Base-by-base conservation (phyloP, 2,329 filamentous ascomycete genomes). In the Colletotrichum endophyticum region DNA sequence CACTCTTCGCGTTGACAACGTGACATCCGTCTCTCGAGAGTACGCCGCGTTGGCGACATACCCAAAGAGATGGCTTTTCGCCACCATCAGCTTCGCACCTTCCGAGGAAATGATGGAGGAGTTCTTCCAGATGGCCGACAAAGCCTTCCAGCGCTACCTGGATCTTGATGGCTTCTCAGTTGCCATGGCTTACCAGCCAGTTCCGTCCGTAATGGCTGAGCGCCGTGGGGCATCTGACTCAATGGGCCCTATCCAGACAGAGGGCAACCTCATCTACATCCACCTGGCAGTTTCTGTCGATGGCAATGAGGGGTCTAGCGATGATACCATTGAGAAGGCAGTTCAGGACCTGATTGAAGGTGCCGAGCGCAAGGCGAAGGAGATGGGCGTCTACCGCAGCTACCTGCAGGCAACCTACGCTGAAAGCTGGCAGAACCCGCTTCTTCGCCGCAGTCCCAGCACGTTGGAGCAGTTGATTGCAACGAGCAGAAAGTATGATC, bases 401-500 rank as follows among this genome's bases (percentile, higher is more conserved):
- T 72, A 72, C 30, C 30, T 72, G 2, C 70, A 72, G 28, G 19
- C 70, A 8, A 72, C 70, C 2, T 72, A 72, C 7, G 62, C 70
- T 8, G 70, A 72, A 27, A 72, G 70, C n/a, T 72, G 70, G 70
- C 70, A 72, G n/a, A 72, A 67, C 28, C 70, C 70, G 15, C 44
- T 72, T 4, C 16, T 36, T 25, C 61, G 25, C 9, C 70, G 62
- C 7, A 72, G 62, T 27, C 22, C 22, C 3, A 59, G 25, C 22
- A 72, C 70, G 1, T 15, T 72, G 32, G 44, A 72, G 25, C 28
- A 72, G 44, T 13, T 70, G 6, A 32, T 72, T 34, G 63, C 61
- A 4, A 72, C 70, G 13, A 70, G 66, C 59, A 15, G 8, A 32
- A 70, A 70, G 71, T 76, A 74, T 27, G 74, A 76, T 34, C 74